Conservation (phyloP, 495 filamentous ascomycete species). For the Talaromyces nanjingensis region DNA sequence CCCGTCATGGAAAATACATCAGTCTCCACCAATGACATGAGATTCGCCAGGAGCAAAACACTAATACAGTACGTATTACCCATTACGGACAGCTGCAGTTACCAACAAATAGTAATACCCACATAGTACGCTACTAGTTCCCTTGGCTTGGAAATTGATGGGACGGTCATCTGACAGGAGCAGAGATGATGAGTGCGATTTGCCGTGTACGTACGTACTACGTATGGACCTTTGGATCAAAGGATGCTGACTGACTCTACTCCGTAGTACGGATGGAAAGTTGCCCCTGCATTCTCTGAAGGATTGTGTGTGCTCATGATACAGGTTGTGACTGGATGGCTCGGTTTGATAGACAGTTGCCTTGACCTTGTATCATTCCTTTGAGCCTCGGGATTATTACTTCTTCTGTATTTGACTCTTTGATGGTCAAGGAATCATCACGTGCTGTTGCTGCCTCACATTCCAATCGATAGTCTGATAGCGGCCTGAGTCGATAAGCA, state of each 20-base stretch:
- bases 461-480: neutral
- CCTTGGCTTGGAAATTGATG: neutral
- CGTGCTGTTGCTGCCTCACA: neutral
- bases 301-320: neutral
- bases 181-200: neutral
- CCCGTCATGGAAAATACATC: neutral
- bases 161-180: neutral
- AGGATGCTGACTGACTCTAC: neutral
- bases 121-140: neutral
- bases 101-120: neutral
- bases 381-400: neutral
- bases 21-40: neutral
- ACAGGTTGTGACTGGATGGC: neutral
- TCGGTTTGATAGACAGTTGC: neutral
- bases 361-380: neutral
- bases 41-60: neutral
- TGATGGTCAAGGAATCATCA: neutral
- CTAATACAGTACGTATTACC: neutral
- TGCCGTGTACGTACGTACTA: neutral
- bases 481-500: neutral
- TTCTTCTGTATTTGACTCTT: neutral
- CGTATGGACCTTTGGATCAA: too few species aligned
- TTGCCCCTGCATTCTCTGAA: neutral
- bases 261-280: neutral
- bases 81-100: neutral